Evolutionary conservation across 2,329 filamentous ascomycete species (phyloP).

Genomic region (Exophiala dermatitidis): DNA sequence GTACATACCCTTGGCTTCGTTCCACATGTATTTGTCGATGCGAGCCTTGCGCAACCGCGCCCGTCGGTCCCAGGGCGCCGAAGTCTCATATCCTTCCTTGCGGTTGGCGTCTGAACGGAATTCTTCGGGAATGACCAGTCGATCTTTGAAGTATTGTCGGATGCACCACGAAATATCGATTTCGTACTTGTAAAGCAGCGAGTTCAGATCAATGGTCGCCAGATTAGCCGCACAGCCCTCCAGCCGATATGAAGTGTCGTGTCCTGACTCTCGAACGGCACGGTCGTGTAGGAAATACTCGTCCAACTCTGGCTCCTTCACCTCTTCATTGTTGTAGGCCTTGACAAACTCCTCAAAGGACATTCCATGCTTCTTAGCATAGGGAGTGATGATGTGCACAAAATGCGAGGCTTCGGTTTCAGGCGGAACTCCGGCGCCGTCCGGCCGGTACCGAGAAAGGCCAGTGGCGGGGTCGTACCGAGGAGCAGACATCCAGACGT

Average conservation of each 20-base stretch:
- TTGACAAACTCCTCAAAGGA: conserved; percentile 75
- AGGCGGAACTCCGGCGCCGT: conserved; percentile 77
- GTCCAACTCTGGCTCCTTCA: conserved; percentile 81
- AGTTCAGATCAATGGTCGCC: conserved; percentile 91
- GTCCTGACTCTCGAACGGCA: conserved; percentile 89
- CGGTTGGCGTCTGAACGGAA: conserved; percentile 63
- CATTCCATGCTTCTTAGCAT: conserved; percentile 76
- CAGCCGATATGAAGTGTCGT: conserved; percentile 91
- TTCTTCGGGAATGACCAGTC: conserved; percentile 70
- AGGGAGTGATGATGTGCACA: conserved; percentile 71
- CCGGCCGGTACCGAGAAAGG: conserved; percentile 75
- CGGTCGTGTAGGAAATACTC: conserved; percentile 95
- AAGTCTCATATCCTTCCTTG: conserved; percentile 67
- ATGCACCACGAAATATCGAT: conserved; percentile 85
- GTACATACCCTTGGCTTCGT: conserved; percentile 86
- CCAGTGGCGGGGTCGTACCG: conserved; percentile 70
- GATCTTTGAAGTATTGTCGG: conserved; percentile 74
- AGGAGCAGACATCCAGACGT: conserved; percentile 74
- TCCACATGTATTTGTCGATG: conserved; percentile 93
- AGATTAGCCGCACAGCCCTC: conserved; percentile 82
- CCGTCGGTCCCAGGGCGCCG: conserved; percentile 82
- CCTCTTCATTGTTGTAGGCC: conserved; percentile 72
- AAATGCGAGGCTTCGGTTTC: conserved; percentile 89
- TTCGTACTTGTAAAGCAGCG: conserved; percentile 93
- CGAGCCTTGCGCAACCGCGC: conserved; percentile 74